Conservation (phyloP, 1,139 yeast genomes). For the Schwanniomyces etchellsii region DNA sequence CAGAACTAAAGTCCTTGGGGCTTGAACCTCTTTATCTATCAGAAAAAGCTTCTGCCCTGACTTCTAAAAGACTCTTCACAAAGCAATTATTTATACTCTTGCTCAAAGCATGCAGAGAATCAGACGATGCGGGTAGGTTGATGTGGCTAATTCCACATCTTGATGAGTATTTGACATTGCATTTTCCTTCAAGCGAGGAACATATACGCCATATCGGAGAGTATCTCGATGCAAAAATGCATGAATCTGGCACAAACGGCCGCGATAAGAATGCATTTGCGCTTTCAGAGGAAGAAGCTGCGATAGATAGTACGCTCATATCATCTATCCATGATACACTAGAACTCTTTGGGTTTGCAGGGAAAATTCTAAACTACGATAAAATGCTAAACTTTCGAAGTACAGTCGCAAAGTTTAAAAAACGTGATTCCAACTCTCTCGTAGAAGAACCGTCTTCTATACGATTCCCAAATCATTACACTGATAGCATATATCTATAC, state of each 20-base stretch:
- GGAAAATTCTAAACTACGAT: conserved; percentile 19
- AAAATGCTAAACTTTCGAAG: conserved; percentile 7
- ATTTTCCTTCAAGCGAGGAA: conserved; percentile 6
- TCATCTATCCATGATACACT: conserved; percentile 13
- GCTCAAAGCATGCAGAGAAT: conserved; percentile 19
- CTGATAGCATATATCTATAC: too few species aligned
- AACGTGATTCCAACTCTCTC: too few species aligned
- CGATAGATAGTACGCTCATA: conserved; percentile 10
- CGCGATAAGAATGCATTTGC: conserved; percentile 1
- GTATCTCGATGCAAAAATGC: conserved; percentile 3
- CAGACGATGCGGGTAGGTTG: conserved; percentile 31
- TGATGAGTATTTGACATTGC: conserved; percentile 20
- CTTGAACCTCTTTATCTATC: conserved; percentile 10
- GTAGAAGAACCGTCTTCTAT: too few species aligned
- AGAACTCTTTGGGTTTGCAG: conserved; percentile 18
- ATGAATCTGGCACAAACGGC: conserved; percentile 1
- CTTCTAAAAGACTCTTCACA: conserved; percentile 17
- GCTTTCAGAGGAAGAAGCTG: conserved; percentile 3
- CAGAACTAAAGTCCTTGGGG: conserved; percentile 2
- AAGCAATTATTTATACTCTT: conserved; percentile 20
- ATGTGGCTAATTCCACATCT: conserved; percentile 37
- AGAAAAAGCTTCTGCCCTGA: conserved; percentile 8
- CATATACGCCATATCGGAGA: conserved; percentile 8
- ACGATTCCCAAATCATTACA: too few species aligned
- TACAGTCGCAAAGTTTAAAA: too few species aligned